These are phyloP conservation scores for Teratosphaeriaceae sp. DNA, from an alignment of 2,329 filamentous ascomycete species.

Conservation along the genomic window DNA sequence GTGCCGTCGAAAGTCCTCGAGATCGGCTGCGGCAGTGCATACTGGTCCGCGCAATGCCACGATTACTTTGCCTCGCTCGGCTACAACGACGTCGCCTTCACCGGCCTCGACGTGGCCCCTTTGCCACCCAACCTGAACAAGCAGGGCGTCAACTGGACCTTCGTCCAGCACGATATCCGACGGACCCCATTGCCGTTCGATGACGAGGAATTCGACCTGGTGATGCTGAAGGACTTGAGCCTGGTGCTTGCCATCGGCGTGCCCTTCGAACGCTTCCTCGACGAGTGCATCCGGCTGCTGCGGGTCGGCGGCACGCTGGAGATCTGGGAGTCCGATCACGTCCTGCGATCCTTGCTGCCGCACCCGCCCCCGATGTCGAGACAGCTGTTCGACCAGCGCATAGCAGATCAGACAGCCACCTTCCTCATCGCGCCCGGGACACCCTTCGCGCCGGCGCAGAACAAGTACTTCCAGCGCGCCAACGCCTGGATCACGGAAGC, in stretches of 20 bases:
- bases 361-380: slow-evolving; percentile 56
- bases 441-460: slow-evolving; percentile 71
- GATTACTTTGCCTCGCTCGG: slow-evolving; percentile 67
- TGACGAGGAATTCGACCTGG: slow-evolving; percentile 74
- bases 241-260: slow-evolving; percentile 55
- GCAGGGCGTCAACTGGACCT: slow-evolving; percentile 78
- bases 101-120: slow-evolving; percentile 74
- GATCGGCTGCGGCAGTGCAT: slow-evolving; percentile 77
- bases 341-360: slow-evolving; percentile 74
- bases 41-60: slow-evolving; percentile 87
- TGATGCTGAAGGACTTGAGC: slow-evolving; percentile 81
- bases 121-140: slow-evolving; percentile 58
- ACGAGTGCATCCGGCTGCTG: slow-evolving; percentile 71
- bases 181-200: slow-evolving; percentile 69
- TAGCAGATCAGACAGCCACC: slow-evolving; percentile 64
- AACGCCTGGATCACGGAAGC: slow-evolving; percentile 76
- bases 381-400: slow-evolving; percentile 56
- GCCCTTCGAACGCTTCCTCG: slow-evolving; percentile 51
- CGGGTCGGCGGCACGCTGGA: slow-evolving; percentile 74
- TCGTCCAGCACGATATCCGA: slow-evolving; percentile 81
- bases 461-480: slow-evolving; percentile 74
- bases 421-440: slow-evolving; percentile 80
- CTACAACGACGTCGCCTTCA: slow-evolving; percentile 65
- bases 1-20: slow-evolving; percentile 76
- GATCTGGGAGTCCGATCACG: slow-evolving; percentile 83